Conservation (phyloP, 1,139 yeast genomes). For the Nakaseomyces sp. region DNA sequence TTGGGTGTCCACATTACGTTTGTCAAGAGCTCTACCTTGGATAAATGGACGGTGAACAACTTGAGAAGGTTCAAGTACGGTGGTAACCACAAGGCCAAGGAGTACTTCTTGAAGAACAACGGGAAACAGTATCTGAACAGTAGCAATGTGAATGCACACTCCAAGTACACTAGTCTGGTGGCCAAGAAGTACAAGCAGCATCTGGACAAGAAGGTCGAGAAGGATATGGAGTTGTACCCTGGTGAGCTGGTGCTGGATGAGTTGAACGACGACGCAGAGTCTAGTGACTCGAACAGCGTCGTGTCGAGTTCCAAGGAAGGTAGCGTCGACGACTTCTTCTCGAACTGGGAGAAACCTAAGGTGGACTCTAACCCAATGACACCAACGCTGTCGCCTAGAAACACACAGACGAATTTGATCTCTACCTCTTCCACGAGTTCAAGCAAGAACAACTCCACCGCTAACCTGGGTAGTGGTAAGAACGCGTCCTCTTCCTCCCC, state of each 20-base stretch:
- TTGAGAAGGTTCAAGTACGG: conserved; percentile 86
- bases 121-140: conserved; percentile 56
- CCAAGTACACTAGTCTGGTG: conserved; percentile 71
- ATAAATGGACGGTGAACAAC: conserved; percentile 85
- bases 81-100: conserved; percentile 81
- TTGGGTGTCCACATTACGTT: conserved; percentile 93
- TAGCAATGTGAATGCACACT: conserved; percentile 50
- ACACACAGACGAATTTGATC: conserved; percentile 27
- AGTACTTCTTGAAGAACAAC: conserved; percentile 73
- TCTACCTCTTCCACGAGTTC: too few relatives aligned
- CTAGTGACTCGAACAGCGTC: conserved; percentile 29
- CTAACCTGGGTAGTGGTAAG: conserved; percentile 9
- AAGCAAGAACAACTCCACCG: conserved; percentile 8
- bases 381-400: conserved; percentile 30
- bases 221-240: conserved; percentile 64
- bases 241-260: conserved; percentile 52
- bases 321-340: conserved; percentile 76
- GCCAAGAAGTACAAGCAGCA: conserved; percentile 76
- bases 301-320: conserved; percentile 35
- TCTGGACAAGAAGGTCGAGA: conserved; percentile 55
- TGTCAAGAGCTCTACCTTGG: conserved; percentile 87
- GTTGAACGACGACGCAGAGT: conserved; percentile 31
- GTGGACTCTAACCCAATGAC: conserved; percentile 13
- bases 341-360: conserved; percentile 80
- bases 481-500: conserved; percentile 10